phyloP scores from a whole-genome alignment of 1,139 yeast genomes.

The Debaryomyces singareniensis region DNA sequence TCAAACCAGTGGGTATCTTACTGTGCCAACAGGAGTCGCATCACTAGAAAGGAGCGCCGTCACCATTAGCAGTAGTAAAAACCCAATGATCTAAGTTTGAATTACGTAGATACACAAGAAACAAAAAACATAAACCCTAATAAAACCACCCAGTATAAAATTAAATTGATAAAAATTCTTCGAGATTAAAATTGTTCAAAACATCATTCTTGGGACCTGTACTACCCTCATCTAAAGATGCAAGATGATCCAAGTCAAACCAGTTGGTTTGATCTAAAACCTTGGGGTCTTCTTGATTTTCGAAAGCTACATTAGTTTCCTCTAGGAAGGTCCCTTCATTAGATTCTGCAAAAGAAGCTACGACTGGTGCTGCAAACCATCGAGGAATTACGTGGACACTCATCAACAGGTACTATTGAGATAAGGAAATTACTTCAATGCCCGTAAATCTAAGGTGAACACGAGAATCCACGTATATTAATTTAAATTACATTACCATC shows the following conservation, averaged over 20 bases:
- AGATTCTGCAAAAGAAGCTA: slow-evolving; percentile 10
- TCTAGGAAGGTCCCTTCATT: background rate
- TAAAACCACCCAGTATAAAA: no score
- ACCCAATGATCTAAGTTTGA: no score
- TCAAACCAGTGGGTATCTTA: no score
- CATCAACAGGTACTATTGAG: slow-evolving; percentile 1
- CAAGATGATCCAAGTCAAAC: background rate
- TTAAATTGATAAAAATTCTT: slow-evolving; percentile 7
- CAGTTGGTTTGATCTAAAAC: background rate
- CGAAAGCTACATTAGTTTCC: background rate
- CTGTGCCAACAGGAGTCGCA: background rate
- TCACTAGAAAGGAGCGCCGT: slow-evolving; percentile 1
- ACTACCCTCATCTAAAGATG: background rate
- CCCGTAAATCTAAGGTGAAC: slow-evolving; percentile 1
- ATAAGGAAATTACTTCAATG: slow-evolving; percentile 28
- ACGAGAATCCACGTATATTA: slow-evolving; percentile 22
- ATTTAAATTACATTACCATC: slow-evolving; percentile 13
- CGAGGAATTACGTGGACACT: slow-evolving; percentile 9
- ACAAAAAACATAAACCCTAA: no score
- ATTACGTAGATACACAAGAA: no score
- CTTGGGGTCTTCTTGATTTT: background rate
- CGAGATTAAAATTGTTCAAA: slow-evolving; percentile 4
- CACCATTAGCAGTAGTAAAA: no score
- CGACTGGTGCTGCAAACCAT: slow-evolving; percentile 42
- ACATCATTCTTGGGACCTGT: slow-evolving; percentile 2